Conservation (phyloP, 2,329 filamentous ascomycete genomes). For the Fusarium fujikuroi region DNA sequence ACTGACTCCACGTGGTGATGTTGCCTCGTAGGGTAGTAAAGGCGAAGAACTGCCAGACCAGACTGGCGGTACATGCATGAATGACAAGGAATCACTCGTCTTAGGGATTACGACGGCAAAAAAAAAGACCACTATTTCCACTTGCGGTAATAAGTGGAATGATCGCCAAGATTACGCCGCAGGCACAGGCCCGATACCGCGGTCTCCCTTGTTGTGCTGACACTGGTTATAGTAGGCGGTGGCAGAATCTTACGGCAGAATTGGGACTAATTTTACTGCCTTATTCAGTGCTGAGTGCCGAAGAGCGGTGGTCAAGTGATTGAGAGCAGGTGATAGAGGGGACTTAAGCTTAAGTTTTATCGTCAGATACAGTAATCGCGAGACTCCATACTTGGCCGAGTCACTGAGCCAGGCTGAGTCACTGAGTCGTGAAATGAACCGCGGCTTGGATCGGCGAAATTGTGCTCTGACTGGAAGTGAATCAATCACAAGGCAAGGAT, state of each 20-base stretch:
- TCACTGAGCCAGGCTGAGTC: background rate
- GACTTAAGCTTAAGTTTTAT: background rate
- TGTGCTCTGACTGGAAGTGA: background rate
- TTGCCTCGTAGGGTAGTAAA: background rate
- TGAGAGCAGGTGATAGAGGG: background rate
- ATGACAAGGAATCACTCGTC: background rate
- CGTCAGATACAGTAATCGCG: background rate
- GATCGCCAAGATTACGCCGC: background rate
- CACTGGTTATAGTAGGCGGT: background rate
- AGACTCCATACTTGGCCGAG: background rate
- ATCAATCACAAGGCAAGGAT: background rate
- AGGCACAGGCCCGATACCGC: background rate
- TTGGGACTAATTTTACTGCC: background rate
- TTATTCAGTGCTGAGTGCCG: background rate
- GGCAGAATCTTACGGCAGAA: background rate
- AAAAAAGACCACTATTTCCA: background rate
- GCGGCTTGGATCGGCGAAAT: background rate
- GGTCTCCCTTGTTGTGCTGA: background rate
- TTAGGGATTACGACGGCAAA: conserved; percentile 4
- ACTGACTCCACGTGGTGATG: background rate
- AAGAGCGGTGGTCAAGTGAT: background rate
- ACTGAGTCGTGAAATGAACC: background rate
- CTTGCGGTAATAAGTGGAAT: conserved; percentile 20
- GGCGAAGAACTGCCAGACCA: background rate
- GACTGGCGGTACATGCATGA: conserved; percentile 1